phyloP scores from a whole-genome alignment of 306 rosid species.

The Hippophae gyantsensis region DNA sequence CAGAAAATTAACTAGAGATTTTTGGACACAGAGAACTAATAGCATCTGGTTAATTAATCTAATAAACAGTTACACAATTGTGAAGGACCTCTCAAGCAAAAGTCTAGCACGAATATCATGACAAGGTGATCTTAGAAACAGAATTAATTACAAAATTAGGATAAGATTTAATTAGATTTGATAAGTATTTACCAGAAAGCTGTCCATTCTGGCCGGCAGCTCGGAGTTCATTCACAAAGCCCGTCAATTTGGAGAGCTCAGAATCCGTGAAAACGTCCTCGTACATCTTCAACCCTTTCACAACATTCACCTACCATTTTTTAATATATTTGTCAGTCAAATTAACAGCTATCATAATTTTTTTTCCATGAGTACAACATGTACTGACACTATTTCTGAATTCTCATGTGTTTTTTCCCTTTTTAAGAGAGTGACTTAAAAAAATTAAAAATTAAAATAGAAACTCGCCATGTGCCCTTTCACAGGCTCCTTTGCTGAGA shows the following conservation, averaged over 20 bases:
- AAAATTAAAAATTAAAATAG: constrained; percentile 19
- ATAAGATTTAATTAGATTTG: neutral
- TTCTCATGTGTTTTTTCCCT: too few relatives aligned
- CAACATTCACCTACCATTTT: constrained; percentile 86
- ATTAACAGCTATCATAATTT: constrained; percentile 7
- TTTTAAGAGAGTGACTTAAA: neutral
- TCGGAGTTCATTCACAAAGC: constrained; percentile 62
- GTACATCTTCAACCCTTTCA: constrained; percentile 81
- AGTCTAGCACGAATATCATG: neutral
- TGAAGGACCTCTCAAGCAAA: constrained; percentile 7
- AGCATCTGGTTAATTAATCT: neutral
- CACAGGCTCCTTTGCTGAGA: constrained; percentile 83
- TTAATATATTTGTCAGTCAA: constrained; percentile 23
- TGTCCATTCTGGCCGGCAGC: constrained; percentile 85
- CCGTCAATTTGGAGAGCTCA: constrained; percentile 59
- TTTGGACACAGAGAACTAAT: neutral
- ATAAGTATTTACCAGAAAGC: constrained; percentile 49
- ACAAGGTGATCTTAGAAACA: too few relatives aligned
- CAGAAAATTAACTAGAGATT: constrained; percentile 18
- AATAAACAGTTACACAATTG: constrained; percentile 1
- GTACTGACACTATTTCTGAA: too few relatives aligned
- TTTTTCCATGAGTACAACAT: neutral
- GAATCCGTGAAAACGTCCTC: constrained; percentile 66
- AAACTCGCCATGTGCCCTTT: constrained; percentile 88
- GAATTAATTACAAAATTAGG: too few relatives aligned